These are phyloP conservation scores for Didymella pinodella DNA, from an alignment of 2,329 filamentous ascomycete species.

Conservation along the genomic window DNA sequence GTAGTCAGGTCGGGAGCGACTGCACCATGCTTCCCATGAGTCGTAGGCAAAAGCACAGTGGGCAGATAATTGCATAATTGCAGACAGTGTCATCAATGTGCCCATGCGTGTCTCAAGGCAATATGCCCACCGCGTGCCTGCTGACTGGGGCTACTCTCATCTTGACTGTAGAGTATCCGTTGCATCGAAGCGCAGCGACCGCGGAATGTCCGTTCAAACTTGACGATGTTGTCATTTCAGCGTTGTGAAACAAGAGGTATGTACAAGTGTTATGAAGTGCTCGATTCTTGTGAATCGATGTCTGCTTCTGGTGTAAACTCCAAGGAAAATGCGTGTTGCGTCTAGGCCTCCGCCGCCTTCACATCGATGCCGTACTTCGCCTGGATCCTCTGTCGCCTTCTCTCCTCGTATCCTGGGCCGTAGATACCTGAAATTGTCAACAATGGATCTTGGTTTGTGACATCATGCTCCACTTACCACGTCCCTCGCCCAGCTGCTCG, in stretches of 20 bases:
- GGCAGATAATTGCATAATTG: neutral
- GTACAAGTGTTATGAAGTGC: slow-evolving; percentile 27
- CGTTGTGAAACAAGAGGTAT: slow-evolving; percentile 26
- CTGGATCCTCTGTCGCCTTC: slow-evolving; percentile 80
- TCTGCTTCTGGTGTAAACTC: slow-evolving; percentile 29
- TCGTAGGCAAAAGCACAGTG: neutral
- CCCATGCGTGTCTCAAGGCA: neutral
- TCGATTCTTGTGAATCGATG: slow-evolving; percentile 22
- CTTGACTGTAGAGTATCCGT: neutral
- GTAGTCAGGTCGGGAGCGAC: neutral
- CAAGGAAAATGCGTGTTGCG: slow-evolving; percentile 30
- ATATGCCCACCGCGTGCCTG: neutral
- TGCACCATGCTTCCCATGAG: neutral
- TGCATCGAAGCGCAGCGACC: neutral
- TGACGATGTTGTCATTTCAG: slow-evolving; percentile 15
- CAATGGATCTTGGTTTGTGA: neutral
- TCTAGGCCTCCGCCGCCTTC: slow-evolving; percentile 40
- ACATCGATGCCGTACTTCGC: slow-evolving; percentile 90
- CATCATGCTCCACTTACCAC: slow-evolving; percentile 65
- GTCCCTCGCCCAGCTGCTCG: slow-evolving; percentile 81
- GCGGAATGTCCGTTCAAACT: neutral
- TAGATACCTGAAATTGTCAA: slow-evolving; percentile 69
- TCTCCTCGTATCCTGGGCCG: slow-evolving; percentile 82
- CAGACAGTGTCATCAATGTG: neutral
- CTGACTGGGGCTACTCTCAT: neutral